Evolutionary conservation across 768 basidiomycete genomes (phyloP), one percentile per base, ranked within the genome.

Genomic region (Paxillus ammoniavirescens): DNA sequence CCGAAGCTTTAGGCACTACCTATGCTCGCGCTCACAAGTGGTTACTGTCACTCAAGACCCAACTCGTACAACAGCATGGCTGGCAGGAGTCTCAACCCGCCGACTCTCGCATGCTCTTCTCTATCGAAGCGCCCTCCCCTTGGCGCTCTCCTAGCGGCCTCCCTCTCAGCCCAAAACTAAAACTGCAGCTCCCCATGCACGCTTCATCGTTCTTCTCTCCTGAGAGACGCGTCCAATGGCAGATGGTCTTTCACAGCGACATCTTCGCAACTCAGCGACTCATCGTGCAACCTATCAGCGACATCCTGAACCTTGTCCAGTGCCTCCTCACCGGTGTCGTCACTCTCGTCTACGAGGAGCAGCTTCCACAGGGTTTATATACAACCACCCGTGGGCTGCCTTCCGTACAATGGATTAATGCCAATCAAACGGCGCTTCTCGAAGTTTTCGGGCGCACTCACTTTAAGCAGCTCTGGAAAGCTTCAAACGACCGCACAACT

Each of bases 171-270:
- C 90, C 90, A 53, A 78, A 82, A 63, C 74, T 89, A 61, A 83
- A 78, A 43, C 75, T 91, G 7, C 84, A 88, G 64, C 79, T 92
- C 35, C 90, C 90, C 8, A 77, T 84, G 53, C 83, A 91, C 58
- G 89, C 90, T 37, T 86, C 84, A 38, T 89, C 90, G 23, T 92
- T 93, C 72, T 93, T 92, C 74, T 87, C 86, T 46, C 89, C 89
- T 10, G 88, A 92, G 67, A 76, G 90, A 60, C 82, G 88, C 55
- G 81, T 91, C 43, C 89, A 91, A 66, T 93, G 91, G 90, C 83
- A 91, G 68, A 91, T 91, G 89, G 88, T 91, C 62, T 93, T 93
- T 66, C 89, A 87, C 66, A 82, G 81, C 63, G 86, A 87, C 69
- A 82, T 83, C 47, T 88, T 87, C 71, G 84, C 85, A 62, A 84